Percentiles rank a stretch among this genome's conserved stretches.
Conservation (phyloP, 495 filamentous ascomycete genomes). For the Podospora didyma region DNA sequence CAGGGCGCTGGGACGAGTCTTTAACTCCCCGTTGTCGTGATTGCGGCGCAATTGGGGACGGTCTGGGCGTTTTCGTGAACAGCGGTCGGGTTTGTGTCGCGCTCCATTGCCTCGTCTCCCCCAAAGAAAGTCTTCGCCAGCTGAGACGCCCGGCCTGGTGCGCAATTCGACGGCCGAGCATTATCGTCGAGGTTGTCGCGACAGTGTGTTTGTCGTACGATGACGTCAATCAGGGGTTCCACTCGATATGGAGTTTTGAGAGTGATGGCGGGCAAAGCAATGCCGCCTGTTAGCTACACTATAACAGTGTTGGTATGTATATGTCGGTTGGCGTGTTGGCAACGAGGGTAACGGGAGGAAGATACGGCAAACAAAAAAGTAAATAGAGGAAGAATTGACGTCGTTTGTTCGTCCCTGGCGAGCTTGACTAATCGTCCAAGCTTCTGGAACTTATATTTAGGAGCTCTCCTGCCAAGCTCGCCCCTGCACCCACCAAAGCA, state of each 20-base stretch:
- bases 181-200: background rate
- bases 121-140: background rate
- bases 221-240: conserved; percentile 7
- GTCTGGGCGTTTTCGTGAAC: background rate
- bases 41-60: background rate
- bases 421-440: too few species aligned
- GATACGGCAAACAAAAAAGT: too few species aligned
- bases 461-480: too few species aligned
- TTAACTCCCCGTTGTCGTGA: background rate
- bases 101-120: background rate
- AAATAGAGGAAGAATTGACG: too few species aligned
- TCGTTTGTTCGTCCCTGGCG: too few species aligned
- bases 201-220: background rate
- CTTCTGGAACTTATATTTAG: too few species aligned
- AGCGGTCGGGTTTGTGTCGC: conserved; percentile 7
- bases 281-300: background rate
- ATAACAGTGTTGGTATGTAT: too few species aligned
- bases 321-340: too few species aligned
- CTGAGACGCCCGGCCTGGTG: conserved; percentile 6
- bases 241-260: background rate
- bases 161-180: conserved; percentile 8
- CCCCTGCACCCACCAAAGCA: too few species aligned
- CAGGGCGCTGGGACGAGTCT: background rate
- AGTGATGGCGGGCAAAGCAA: background rate
- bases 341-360: too few species aligned